These are phyloP conservation scores for Pseudonectria foliicola DNA, from an alignment of 2,329 filamentous ascomycete species.

Conservation along the genomic window DNA sequence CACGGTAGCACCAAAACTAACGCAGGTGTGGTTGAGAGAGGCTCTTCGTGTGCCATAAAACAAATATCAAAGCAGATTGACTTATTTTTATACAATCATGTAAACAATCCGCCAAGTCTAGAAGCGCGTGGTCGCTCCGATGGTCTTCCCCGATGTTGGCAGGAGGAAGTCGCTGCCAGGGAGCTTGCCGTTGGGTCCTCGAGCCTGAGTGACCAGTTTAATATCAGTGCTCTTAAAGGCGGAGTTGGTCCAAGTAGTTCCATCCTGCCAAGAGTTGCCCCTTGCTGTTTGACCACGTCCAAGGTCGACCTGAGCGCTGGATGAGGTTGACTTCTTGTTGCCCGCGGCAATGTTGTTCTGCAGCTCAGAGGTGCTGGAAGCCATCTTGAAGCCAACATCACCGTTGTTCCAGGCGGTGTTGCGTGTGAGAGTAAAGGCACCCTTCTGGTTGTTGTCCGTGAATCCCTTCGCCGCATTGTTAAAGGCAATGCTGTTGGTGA, in stretches of 20 bases:
- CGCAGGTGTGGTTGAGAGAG: no score
- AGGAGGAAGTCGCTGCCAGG: conserved; percentile 35
- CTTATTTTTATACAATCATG: no score
- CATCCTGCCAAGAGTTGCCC: conserved; percentile 37
- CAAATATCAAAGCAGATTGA: no score
- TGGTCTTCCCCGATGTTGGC: conserved; percentile 23
- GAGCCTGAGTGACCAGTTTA: conserved; percentile 28
- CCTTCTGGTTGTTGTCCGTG: conserved; percentile 38
- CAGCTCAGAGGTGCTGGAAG: conserved; percentile 27
- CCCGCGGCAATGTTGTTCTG: conserved; percentile 32
- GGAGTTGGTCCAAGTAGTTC: conserved; percentile 30
- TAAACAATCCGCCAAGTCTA: neutral
- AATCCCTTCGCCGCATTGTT: conserved; percentile 37
- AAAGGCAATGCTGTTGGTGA: conserved; percentile 39
- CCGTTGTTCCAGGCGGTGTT: conserved; percentile 42
- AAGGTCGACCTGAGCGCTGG: conserved; percentile 18
- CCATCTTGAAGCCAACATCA: conserved; percentile 33
- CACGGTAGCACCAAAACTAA: no score
- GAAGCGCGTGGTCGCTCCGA: conserved; percentile 16
- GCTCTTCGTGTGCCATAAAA: no score
- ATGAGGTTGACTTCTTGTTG: conserved; percentile 17
- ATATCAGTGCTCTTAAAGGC: conserved; percentile 32
- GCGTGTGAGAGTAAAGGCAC: conserved; percentile 30
- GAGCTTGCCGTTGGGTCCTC: conserved; percentile 32
- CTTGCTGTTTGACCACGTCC: conserved; percentile 18